These are phyloP conservation scores for Aschersonia sp. DNA, from an alignment of 2,329 filamentous ascomycete species.

Conservation along the genomic window DNA sequence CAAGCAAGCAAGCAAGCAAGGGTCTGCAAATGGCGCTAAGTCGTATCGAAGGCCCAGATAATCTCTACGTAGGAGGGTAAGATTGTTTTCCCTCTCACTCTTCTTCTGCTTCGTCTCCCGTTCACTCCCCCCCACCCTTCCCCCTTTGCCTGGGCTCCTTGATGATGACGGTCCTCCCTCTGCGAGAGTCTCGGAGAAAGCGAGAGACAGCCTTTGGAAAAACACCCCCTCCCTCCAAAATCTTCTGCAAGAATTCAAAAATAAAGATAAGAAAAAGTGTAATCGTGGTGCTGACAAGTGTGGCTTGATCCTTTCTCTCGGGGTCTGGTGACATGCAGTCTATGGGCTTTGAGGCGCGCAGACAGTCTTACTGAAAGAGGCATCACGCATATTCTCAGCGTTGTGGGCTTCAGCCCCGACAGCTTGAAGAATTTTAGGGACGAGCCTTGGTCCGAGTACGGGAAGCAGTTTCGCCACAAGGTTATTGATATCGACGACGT, in stretches of 20 bases:
- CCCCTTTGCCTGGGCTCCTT: no score
- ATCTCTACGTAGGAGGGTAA: conserved; percentile 25
- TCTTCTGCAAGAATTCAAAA: neutral
- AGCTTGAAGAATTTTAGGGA: conserved; percentile 29
- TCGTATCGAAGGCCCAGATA: conserved; percentile 24
- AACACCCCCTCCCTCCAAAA: no score
- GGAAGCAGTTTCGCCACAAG: conserved; percentile 53
- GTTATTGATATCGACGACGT: conserved; percentile 81
- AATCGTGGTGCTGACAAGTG: no score
- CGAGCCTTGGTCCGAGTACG: conserved; percentile 31
- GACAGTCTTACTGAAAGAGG: conserved; percentile 54
- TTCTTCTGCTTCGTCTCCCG: neutral
- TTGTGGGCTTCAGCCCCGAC: conserved; percentile 40
- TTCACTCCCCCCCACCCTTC: neutral
- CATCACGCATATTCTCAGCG: conserved; percentile 86
- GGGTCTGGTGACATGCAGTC: conserved; percentile 30
- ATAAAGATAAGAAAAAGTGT: neutral
- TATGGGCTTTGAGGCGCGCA: conserved; percentile 64
- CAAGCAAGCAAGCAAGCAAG: neutral
- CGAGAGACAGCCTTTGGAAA: no score
- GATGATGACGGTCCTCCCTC: no score
- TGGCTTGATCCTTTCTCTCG: no score
- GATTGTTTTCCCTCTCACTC: conserved; percentile 4
- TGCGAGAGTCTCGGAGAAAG: no score
- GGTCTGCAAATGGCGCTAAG: conserved; percentile 24